phyloP scores from a whole-genome alignment of 1,139 yeast species.

The Kodamaea alishanica region DNA sequence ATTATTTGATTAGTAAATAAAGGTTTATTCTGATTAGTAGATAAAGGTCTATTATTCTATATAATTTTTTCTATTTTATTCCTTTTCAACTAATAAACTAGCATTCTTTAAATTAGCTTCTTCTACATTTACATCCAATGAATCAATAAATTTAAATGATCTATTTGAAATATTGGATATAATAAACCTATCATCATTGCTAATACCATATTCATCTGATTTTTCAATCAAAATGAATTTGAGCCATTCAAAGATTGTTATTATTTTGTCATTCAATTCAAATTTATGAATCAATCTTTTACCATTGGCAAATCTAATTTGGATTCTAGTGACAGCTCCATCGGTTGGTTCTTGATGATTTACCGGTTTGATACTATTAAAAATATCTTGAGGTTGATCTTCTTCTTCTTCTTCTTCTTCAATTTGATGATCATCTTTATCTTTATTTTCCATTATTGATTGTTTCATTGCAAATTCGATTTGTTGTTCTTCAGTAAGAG shows the following conservation, averaged over 20 bases:
- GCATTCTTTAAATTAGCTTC: conserved; percentile 82
- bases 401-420: conserved; percentile 8
- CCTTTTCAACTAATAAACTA: conserved; percentile 64
- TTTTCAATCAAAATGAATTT: conserved; percentile 57
- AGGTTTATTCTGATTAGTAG: background rate
- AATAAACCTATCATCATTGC: conserved; percentile 34
- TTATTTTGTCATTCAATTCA: conserved; percentile 42
- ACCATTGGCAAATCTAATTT: conserved; percentile 84
- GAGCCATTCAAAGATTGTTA: conserved; percentile 33
- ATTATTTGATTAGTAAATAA: conserved; percentile 5
- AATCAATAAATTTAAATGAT: conserved; percentile 61
- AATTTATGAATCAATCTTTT: conserved; percentile 77
- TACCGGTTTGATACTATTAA: conserved; percentile 44
- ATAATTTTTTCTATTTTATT: conserved; percentile 7
- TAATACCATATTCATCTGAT: conserved; percentile 47
- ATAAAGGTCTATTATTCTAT: background rate
- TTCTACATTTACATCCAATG: conserved; percentile 57
- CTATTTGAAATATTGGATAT: conserved; percentile 64
- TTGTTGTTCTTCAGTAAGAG: conserved; percentile 81
- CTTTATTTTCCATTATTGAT: conserved; percentile 41
- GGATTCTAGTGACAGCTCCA: conserved; percentile 68
- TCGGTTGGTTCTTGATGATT: conserved; percentile 64
- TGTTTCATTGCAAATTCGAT: conserved; percentile 72
- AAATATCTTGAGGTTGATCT: conserved; percentile 18
- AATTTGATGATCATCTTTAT: conserved; percentile 12